A percentile compares a stretch with the other conserved stretches of the same genome.
Conservation (phyloP, 306 rosid species). For the Rosa multiflora region DNA sequence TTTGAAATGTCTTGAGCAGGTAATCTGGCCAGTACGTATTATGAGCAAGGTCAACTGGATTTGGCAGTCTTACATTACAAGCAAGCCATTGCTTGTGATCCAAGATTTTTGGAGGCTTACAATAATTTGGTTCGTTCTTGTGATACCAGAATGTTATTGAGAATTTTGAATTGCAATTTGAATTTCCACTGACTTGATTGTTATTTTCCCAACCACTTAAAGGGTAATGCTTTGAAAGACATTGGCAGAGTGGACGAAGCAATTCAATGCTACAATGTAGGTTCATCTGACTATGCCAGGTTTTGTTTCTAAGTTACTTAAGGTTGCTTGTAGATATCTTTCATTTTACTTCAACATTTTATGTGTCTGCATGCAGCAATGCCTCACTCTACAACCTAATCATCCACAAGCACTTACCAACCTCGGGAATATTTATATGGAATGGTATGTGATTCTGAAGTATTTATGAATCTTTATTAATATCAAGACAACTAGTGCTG, state of each 20-base stretch:
- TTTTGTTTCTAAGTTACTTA: background rate
- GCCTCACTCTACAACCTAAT: constrained; percentile 85
- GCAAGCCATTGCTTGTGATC: constrained; percentile 88
- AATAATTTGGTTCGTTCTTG: constrained; percentile 81
- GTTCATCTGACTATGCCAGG: constrained; percentile 23
- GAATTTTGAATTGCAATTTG: constrained; percentile 4
- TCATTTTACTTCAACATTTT: background rate
- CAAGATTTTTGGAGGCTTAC: constrained; percentile 96
- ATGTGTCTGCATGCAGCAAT: constrained; percentile 61
- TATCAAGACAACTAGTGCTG: background rate
- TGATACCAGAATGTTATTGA: constrained; percentile 1
- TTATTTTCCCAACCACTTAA: background rate
- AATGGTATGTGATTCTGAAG: constrained; percentile 56
- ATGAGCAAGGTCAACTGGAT: constrained; percentile 93
- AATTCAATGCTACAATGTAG: constrained; percentile 89
- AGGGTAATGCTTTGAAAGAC: constrained; percentile 98
- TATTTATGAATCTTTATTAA: constrained; percentile 3
- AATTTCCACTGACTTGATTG: constrained; percentile 6
- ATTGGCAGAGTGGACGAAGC: constrained; percentile 95
- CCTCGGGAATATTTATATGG: constrained; percentile 97
- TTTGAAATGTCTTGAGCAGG: constrained; percentile 46
- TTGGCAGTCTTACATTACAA: constrained; percentile 92
- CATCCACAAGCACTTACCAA: constrained; percentile 98
- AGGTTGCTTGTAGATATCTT: constrained; percentile 6
- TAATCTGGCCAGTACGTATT: constrained; percentile 85